A percentile compares a stretch with the other conserved stretches of the same genome.
These are phyloP conservation scores for Parmelia sp. DNA, from an alignment of 495 filamentous ascomycete species.

Conservation along the genomic window DNA sequence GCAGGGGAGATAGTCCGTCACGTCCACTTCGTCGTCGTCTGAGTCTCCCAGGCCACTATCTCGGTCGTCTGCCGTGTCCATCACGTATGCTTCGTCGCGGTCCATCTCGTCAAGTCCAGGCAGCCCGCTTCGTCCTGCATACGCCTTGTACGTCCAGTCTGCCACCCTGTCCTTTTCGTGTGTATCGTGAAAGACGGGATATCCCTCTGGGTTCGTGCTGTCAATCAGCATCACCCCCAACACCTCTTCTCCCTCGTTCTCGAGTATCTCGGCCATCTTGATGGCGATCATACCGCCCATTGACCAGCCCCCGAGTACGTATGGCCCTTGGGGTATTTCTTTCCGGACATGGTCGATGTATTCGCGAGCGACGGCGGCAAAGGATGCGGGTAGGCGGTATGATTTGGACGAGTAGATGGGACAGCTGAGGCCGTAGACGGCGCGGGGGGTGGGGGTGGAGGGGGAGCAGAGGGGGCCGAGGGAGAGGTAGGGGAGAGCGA, in stretches of 20 bases:
- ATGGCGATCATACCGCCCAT: conserved; percentile 27
- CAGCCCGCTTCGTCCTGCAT: conserved; percentile 18
- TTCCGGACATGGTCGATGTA: conserved; percentile 22
- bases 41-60: conserved; percentile 18
- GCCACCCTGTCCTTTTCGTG: conserved; percentile 23
- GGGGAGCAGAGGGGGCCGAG: conserved; percentile 23
- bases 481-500: conserved; percentile 28
- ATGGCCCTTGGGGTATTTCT: conserved; percentile 24
- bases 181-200: conserved; percentile 19
- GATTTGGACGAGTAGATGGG: conserved; percentile 21
- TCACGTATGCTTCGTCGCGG: conserved; percentile 14
- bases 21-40: conserved; percentile 18
- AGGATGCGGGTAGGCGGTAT: conserved; percentile 23
- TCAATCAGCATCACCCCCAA: conserved; percentile 27
- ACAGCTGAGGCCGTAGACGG: conserved; percentile 28
- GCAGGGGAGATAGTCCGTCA: conserved; percentile 21
- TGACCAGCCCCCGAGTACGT: conserved; percentile 26
- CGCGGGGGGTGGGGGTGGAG: not conserved
- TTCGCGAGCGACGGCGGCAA: conserved; percentile 21
- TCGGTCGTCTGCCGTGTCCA: conserved; percentile 1
- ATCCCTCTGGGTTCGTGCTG: conserved; percentile 25
- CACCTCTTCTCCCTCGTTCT: conserved; percentile 17
- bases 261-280: conserved; percentile 23
- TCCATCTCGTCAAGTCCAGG: conserved; percentile 11
- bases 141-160: conserved; percentile 24